Conservation (phyloP, 1,284 basidiomycete species). For the Ganoderma sinense region DNA sequence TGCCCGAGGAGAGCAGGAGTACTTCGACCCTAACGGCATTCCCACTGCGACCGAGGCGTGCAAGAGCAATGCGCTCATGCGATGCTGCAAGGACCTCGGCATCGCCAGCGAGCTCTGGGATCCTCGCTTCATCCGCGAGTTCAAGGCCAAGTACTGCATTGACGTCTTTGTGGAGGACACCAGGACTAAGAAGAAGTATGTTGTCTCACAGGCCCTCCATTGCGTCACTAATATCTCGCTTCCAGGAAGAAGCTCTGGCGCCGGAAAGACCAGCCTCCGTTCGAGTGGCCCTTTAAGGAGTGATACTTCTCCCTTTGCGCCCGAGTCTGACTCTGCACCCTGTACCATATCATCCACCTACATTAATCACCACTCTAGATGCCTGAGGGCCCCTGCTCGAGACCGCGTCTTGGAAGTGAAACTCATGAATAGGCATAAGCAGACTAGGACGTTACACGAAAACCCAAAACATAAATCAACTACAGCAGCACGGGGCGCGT, state of each 20-base stretch:
- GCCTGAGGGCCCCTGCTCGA: not conserved
- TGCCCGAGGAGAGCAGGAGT: conserved; percentile 96
- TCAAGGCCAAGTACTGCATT: conserved; percentile 86
- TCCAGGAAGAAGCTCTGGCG: conserved; percentile 90
- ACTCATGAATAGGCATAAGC: not conserved
- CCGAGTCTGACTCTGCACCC: not conserved
- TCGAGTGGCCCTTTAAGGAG: conserved; percentile 89
- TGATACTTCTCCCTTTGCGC: not conserved
- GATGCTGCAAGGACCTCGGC: conserved; percentile 97
- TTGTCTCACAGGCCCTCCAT: conserved; percentile 21
- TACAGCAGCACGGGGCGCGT: not conserved
- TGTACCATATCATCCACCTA: conserved; percentile 14
- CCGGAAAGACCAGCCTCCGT: conserved; percentile 85
- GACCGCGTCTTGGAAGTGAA: not conserved
- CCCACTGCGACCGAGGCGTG: conserved; percentile 95
- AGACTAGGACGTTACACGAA: conserved; percentile 6
- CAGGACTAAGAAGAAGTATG: conserved; percentile 89
- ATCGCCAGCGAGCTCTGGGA: conserved; percentile 97
- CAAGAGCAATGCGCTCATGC: conserved; percentile 97
- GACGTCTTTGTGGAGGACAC: conserved; percentile 90
- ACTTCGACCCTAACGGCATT: conserved; percentile 92
- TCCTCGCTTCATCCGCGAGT: conserved; percentile 93
- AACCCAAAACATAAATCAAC: not conserved
- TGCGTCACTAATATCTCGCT: conserved; percentile 19
- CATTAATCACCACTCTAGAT: conserved; percentile 24